Percentiles rank a stretch among this genome's conserved stretches.
phyloP scores from a whole-genome alignment of 2,329 filamentous ascomycete species.

The Dothidotthia symphoricarpi region DNA sequence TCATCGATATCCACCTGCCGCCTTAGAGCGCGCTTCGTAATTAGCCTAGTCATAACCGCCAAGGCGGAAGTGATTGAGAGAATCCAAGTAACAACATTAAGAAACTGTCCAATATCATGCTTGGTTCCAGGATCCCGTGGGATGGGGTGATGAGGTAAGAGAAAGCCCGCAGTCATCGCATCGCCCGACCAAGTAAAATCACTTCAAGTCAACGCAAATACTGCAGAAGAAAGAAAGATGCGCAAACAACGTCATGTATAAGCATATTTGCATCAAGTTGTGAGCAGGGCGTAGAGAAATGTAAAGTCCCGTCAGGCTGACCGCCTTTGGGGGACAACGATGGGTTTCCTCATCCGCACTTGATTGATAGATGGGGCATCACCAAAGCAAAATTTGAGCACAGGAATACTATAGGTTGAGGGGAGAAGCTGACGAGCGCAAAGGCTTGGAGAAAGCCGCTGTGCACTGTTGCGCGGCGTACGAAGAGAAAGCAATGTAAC shows the following conservation, averaged over 20 bases:
- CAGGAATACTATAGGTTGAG: conserved; percentile 13
- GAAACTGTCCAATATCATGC: conserved; percentile 32
- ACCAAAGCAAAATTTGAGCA: conserved; percentile 10
- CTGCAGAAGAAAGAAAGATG: conserved; percentile 1
- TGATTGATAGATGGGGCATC: conserved; percentile 10
- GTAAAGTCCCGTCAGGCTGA: conserved; percentile 14
- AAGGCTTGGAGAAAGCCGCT: conserved; percentile 8
- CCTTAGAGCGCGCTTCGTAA: conserved; percentile 35
- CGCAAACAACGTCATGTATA: conserved; percentile 12
- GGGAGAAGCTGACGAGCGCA: conserved; percentile 12
- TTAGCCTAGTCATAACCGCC: conserved; percentile 34
- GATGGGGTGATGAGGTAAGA: conserved; percentile 22
- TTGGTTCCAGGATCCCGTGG: conserved; percentile 31
- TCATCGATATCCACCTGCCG: conserved; percentile 36
- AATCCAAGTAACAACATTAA: conserved; percentile 39
- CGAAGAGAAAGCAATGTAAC: conserved; percentile 15
- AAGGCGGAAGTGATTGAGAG: conserved; percentile 35
- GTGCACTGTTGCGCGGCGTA: conserved; percentile 21
- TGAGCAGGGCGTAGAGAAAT: conserved; percentile 18
- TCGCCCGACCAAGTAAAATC: conserved; percentile 14
- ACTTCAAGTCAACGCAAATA: conserved; percentile 5
- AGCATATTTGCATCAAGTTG: conserved; percentile 8
- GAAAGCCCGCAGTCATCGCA: conserved; percentile 30
- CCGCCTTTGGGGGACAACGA: conserved; percentile 12
- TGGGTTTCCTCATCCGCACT: conserved; percentile 20